phyloP scores from a whole-genome alignment of 176 grass and related monocot species.

The Zea mays region DNA sequence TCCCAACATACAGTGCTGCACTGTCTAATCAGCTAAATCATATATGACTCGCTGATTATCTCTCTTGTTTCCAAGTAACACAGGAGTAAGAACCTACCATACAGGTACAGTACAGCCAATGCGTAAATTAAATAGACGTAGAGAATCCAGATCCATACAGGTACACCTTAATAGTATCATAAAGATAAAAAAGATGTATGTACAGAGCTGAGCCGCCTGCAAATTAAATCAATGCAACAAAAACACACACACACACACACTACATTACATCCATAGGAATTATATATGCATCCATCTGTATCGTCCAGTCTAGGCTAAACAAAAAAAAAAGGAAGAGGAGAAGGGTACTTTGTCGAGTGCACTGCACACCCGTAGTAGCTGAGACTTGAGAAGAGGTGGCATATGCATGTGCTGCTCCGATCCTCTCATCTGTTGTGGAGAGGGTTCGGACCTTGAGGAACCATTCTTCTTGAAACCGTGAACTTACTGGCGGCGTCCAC shows the following conservation, averaged over 20 bases:
- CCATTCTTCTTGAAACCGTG: constrained; percentile 52
- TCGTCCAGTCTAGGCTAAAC: background rate
- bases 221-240: background rate
- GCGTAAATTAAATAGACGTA: background rate
- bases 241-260: background rate
- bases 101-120: no score
- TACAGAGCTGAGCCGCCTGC: background rate
- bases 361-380: background rate
- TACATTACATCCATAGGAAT: background rate
- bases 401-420: background rate
- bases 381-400: constrained; percentile 13
- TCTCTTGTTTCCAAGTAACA: constrained; percentile 4
- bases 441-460: constrained; percentile 78
- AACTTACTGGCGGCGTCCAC: constrained; percentile 29
- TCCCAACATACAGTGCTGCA: background rate
- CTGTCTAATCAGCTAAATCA: background rate
- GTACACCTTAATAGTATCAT: background rate
- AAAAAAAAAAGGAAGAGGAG: background rate
- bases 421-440: constrained; percentile 60
- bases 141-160: background rate
- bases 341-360: constrained; percentile 16
- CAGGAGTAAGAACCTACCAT: background rate
- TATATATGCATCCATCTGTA: constrained; percentile 20
- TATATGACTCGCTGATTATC: background rate
- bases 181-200: background rate